Evolutionary conservation across 352 stramenopile species (phyloP).

Genomic region (Pythium sp.): DNA sequence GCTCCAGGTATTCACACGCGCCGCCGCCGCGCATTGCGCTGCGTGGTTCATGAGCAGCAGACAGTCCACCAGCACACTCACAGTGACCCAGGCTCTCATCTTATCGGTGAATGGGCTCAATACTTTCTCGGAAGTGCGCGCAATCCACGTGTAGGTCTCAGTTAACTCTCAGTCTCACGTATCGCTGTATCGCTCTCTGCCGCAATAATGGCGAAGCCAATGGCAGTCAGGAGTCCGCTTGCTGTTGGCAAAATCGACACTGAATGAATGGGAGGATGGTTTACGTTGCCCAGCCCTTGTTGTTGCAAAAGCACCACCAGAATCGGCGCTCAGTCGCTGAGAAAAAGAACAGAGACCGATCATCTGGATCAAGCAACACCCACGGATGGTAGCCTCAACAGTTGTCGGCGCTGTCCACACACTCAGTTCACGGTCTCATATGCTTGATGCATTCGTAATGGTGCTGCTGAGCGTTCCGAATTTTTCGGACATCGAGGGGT

Average conservation of each 20-base stretch:
- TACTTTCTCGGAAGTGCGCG: background rate
- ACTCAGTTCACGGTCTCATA: background rate
- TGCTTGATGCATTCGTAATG: background rate
- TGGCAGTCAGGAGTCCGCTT: background rate
- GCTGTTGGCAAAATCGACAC: no score
- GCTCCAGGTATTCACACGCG: constrained; percentile 30
- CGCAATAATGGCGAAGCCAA: background rate
- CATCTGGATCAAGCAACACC: background rate
- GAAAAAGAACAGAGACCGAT: constrained; percentile 5
- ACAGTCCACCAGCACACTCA: background rate
- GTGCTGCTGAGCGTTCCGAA: no score
- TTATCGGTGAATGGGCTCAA: background rate
- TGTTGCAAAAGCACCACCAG: constrained; percentile 8
- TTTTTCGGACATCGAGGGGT: no score
- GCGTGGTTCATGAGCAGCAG: background rate
- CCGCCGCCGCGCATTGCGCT: background rate
- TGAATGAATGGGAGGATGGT: background rate
- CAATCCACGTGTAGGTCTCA: background rate
- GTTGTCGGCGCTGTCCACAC: background rate
- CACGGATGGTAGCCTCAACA: background rate
- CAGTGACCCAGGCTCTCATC: constrained; percentile 1
- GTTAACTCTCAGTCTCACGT: background rate
- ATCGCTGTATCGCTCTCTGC: background rate
- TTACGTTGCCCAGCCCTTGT: background rate
- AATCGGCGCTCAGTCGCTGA: constrained; percentile 9